phyloP scores from a whole-genome alignment of 1,284 basidiomycete genomes.

The Heliocybe sulcata region DNA sequence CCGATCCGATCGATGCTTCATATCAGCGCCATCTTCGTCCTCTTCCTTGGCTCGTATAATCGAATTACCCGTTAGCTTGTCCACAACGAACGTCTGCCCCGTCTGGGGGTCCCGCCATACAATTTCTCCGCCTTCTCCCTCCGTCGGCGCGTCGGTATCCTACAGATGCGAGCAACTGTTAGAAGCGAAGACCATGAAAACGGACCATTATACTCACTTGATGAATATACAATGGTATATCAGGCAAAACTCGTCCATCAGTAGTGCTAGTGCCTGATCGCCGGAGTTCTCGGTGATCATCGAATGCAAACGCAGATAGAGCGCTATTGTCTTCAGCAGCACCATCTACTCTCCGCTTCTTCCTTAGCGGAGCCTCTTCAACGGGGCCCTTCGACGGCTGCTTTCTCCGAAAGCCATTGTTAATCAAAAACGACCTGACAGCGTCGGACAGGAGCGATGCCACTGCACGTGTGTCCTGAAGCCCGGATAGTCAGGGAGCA shows the following conservation, averaged over 20 bases:
- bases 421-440: slow-evolving; percentile 58
- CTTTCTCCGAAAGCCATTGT: slow-evolving; percentile 50
- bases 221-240: too few species aligned
- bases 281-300: too few species aligned
- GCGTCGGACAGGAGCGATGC: slow-evolving; percentile 54
- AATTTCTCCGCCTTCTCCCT: slow-evolving; percentile 19
- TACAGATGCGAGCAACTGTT: not conserved
- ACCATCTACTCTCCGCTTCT: slow-evolving; percentile 13
- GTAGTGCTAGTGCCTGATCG: too few species aligned
- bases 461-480: slow-evolving; percentile 40
- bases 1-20: not conserved
- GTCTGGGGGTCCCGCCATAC: slow-evolving; percentile 59
- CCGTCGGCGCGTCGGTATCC: not conserved
- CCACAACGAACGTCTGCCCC: slow-evolving; percentile 62
- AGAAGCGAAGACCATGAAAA: too few species aligned
- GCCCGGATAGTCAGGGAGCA: not conserved
- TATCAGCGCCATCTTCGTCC: slow-evolving; percentile 3
- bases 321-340: not conserved
- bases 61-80: slow-evolving; percentile 59
- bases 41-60: slow-evolving; percentile 14
- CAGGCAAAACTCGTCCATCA: too few species aligned
- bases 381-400: not conserved
- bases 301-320: too few species aligned
- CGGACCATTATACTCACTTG: too few species aligned
- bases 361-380: slow-evolving; percentile 12